These are phyloP conservation scores for Lachnellula occidentalis DNA, from an alignment of 2,329 filamentous ascomycete species.

Conservation along the genomic window DNA sequence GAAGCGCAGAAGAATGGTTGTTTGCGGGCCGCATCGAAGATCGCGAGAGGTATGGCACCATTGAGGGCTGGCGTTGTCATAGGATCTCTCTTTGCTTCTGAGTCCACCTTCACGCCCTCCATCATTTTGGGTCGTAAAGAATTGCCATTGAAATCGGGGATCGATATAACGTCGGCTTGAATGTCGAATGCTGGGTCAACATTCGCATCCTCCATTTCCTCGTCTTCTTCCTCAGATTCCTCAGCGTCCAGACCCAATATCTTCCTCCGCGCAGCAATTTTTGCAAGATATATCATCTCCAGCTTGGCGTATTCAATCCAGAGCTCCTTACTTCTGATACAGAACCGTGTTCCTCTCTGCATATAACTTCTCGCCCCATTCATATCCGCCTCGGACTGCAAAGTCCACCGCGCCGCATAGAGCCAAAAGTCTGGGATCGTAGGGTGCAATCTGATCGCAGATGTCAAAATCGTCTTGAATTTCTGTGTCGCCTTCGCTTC, in stretches of 20 bases:
- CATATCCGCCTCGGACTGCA: constrained; percentile 82
- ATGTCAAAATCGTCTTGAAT: constrained; percentile 58
- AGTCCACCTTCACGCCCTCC: constrained; percentile 49
- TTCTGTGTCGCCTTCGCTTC: constrained; percentile 61
- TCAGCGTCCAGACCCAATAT: constrained; percentile 57
- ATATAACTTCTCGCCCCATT: constrained; percentile 76
- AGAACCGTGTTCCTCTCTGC: constrained; percentile 87
- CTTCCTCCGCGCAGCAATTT: constrained; percentile 68
- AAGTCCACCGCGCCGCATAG: constrained; percentile 68
- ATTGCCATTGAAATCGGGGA: constrained; percentile 42
- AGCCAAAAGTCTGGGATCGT: constrained; percentile 81
- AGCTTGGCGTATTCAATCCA: constrained; percentile 89
- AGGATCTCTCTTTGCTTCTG: constrained; percentile 29
- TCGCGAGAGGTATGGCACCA: constrained; percentile 88
- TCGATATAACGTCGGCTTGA: constrained; percentile 50
- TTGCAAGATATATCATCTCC: constrained; percentile 87
- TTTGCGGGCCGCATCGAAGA: constrained; percentile 81
- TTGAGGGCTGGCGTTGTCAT: constrained; percentile 71
- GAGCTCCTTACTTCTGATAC: constrained; percentile 64
- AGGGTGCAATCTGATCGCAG: constrained; percentile 79
- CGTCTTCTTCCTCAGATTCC: constrained; percentile 36
- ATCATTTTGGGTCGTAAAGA: constrained; percentile 43
- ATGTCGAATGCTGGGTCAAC: constrained; percentile 21
- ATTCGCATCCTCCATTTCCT: constrained; percentile 44
- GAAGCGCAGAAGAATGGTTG: constrained; percentile 63